Percentiles rank a stretch among this genome's conserved stretches.
phyloP scores from a whole-genome alignment of 306 rosid genomes.

The Styphnolobium japonicum region DNA sequence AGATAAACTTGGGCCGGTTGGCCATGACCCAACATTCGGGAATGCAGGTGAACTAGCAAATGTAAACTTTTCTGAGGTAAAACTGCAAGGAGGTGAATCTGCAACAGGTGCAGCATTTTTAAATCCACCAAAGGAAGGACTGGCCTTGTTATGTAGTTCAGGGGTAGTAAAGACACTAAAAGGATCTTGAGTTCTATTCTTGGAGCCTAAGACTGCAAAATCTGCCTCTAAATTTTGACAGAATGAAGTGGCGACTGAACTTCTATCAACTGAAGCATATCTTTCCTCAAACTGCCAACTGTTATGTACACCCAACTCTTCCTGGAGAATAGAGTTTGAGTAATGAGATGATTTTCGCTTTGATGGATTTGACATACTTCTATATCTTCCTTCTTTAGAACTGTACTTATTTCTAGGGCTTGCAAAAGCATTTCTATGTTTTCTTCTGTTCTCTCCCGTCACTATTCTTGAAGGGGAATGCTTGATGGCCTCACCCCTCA shows the following conservation, averaged over 20 bases:
- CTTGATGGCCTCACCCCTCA: slow-evolving; percentile 46
- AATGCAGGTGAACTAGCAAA: slow-evolving; percentile 37
- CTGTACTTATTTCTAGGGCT: slow-evolving; percentile 37
- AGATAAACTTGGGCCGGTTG: slow-evolving; percentile 35
- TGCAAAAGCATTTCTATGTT: slow-evolving; percentile 38
- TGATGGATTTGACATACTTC: slow-evolving; percentile 38
- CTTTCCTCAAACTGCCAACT: slow-evolving; percentile 51
- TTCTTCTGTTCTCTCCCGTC: slow-evolving; percentile 44
- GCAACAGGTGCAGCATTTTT: slow-evolving; percentile 35
- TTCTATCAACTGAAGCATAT: slow-evolving; percentile 38
- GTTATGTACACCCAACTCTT: slow-evolving; percentile 36
- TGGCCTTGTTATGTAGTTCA: slow-evolving; percentile 32
- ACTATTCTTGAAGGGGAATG: slow-evolving; percentile 39
- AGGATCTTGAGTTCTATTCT: slow-evolving; percentile 48
- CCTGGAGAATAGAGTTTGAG: slow-evolving; percentile 46
- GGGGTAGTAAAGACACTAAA: slow-evolving; percentile 33
- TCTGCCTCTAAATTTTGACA: slow-evolving; percentile 44
- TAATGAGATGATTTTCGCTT: slow-evolving; percentile 39
- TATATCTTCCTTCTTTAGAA: slow-evolving; percentile 30
- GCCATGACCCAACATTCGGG: slow-evolving; percentile 31
- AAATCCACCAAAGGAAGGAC: slow-evolving; percentile 38
- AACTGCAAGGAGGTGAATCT: slow-evolving; percentile 48
- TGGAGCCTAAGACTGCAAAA: slow-evolving; percentile 38
- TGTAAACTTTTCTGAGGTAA: slow-evolving; percentile 37
- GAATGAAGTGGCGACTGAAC: slow-evolving; percentile 42